Evolutionary conservation across 2,329 filamentous ascomycete species (phyloP).

Genomic region (Penicillium sp.): DNA sequence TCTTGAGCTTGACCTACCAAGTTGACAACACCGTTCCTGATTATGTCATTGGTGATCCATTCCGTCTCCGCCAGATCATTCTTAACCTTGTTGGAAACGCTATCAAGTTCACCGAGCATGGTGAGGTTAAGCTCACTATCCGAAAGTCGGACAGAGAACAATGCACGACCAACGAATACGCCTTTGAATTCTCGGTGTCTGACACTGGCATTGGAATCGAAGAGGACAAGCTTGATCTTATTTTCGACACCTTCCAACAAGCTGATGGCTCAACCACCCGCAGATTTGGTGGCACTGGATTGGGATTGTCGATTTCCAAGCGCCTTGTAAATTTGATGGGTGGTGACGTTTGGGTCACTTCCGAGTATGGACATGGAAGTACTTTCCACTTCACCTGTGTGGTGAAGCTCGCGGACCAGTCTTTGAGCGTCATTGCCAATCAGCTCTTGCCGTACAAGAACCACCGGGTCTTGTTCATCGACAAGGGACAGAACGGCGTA

Average conservation of each 20-base stretch:
- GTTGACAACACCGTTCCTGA: constrained; percentile 92
- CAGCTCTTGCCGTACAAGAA: constrained; percentile 87
- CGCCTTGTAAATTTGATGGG: constrained; percentile 94
- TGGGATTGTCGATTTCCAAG: constrained; percentile 93
- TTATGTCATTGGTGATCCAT: constrained; percentile 92
- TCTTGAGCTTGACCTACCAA: constrained; percentile 85
- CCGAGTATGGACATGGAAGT: constrained; percentile 84
- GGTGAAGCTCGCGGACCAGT: constrained; percentile 77
- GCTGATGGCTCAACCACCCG: constrained; percentile 94
- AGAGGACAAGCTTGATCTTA: constrained; percentile 89
- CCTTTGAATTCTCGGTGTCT: constrained; percentile 91
- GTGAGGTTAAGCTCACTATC: constrained; percentile 94
- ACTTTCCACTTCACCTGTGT: constrained; percentile 96
- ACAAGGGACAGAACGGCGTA: constrained; percentile 73
- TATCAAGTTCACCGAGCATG: constrained; percentile 98
- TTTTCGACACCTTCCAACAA: constrained; percentile 99
- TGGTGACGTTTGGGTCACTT: constrained; percentile 93
- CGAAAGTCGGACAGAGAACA: constrained; percentile 65
- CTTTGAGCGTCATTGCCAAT: constrained; percentile 68
- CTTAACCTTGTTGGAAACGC: constrained; percentile 96
- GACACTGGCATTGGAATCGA: constrained; percentile 98
- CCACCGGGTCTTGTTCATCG: constrained; percentile 90
- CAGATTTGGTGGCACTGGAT: constrained; percentile 91
- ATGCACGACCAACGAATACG: constrained; percentile 72
- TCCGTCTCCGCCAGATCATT: constrained; percentile 93